Conservation (phyloP, 495 filamentous ascomycete species). For the Ascodesmis nigricans region DNA sequence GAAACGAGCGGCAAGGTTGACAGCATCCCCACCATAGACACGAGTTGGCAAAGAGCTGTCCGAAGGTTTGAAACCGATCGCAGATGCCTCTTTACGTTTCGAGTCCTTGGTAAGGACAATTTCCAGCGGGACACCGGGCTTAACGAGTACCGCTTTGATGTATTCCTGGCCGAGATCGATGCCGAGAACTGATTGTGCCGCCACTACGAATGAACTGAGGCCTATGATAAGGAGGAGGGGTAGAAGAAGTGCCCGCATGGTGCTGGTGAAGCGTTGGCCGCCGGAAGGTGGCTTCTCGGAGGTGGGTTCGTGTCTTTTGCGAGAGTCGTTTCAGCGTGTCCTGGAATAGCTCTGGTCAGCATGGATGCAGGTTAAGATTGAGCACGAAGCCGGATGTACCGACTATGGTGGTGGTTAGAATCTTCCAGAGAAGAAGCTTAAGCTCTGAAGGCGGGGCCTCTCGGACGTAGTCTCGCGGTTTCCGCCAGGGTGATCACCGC, state of each 20-base stretch:
- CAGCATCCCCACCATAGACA: conserved; percentile 74
- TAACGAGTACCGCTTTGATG: conserved; percentile 88
- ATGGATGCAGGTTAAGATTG: too few species aligned
- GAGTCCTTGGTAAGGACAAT: conserved; percentile 98
- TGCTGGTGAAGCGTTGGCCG: too few species aligned
- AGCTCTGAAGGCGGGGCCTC: too few species aligned
- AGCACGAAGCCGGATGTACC: too few species aligned
- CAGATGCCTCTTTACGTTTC: conserved; percentile 79
- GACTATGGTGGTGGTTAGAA: too few species aligned
- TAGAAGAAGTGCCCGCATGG: conserved; percentile 27
- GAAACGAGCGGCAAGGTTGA: conserved; percentile 68
- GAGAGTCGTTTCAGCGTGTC: too few species aligned
- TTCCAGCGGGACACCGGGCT: conserved; percentile 92
- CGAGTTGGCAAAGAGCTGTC: conserved; percentile 52
- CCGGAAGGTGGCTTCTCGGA: too few species aligned
- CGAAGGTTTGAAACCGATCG: conserved; percentile 78
- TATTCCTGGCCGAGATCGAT: conserved; percentile 93
- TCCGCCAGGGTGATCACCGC: too few species aligned
- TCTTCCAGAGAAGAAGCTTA: too few species aligned
- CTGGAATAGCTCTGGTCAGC: too few species aligned
- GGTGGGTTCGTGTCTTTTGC: too few species aligned
- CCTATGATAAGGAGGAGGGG: conserved; percentile 36
- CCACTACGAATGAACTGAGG: conserved; percentile 35
- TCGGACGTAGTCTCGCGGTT: too few species aligned
- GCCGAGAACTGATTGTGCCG: conserved; percentile 56